phyloP scores from a whole-genome alignment of 2,329 filamentous ascomycete genomes.

The Xenoacremonium recifei region DNA sequence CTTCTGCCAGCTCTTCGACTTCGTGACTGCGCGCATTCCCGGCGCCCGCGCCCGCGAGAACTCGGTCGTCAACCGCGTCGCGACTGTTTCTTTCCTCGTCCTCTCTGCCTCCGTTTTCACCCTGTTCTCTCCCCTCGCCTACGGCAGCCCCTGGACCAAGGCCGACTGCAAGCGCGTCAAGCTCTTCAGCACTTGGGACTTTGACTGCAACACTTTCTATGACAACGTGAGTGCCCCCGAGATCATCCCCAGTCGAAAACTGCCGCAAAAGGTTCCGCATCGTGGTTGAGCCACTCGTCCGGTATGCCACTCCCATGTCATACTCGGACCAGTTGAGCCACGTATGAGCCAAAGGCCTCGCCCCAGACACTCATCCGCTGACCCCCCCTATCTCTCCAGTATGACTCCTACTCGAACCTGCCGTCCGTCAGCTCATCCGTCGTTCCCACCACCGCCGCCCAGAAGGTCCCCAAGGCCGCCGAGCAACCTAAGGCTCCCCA shows the following conservation, averaged over 20 bases:
- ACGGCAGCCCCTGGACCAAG: constrained; percentile 94
- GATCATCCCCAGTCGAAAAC: constrained; percentile 33
- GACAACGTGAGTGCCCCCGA: constrained; percentile 67
- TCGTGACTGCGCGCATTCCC: constrained; percentile 70
- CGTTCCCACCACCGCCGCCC: constrained; percentile 25
- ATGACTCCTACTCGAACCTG: constrained; percentile 44
- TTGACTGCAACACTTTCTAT: constrained; percentile 94
- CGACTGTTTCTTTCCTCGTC: constrained; percentile 71
- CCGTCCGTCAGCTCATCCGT: constrained; percentile 24
- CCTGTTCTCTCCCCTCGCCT: constrained; percentile 85
- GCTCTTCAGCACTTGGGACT: constrained; percentile 88
- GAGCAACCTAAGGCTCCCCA: constrained; percentile 23
- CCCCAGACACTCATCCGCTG: constrained; percentile 16
- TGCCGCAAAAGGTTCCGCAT: constrained; percentile 30
- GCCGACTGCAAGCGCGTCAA: constrained; percentile 83
- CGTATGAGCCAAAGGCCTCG: no score
- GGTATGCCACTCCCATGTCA: constrained; percentile 6
- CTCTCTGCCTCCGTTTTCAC: constrained; percentile 74
- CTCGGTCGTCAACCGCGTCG: constrained; percentile 71
- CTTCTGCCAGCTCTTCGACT: constrained; percentile 88
- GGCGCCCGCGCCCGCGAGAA: constrained; percentile 63
- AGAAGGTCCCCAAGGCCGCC: constrained; percentile 25
- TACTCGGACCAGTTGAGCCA: constrained; percentile 8
- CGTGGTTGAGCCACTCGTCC: constrained; percentile 13
- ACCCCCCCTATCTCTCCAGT: constrained; percentile 35